Percentiles rank a stretch among this genome's conserved stretches.
Evolutionary conservation across 2,329 filamentous ascomycete species (phyloP).

Genomic region (Claviceps sorghi): DNA sequence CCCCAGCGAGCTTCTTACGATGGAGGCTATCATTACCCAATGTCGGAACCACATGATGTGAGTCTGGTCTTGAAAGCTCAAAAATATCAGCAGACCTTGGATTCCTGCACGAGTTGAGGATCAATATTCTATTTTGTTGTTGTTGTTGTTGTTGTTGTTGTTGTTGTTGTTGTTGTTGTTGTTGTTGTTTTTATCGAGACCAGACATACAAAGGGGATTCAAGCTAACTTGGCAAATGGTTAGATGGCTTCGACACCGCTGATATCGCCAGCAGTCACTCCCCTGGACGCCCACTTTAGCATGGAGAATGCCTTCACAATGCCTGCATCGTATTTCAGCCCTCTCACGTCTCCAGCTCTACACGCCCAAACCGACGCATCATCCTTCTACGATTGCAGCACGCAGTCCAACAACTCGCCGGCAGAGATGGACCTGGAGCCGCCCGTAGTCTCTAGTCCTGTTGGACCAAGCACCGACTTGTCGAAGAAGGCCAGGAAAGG

Average conservation of each 20-base stretch:
- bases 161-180: too few relatives aligned
- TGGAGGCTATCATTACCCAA: constrained; percentile 43
- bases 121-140: not conserved
- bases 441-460: constrained; percentile 17
- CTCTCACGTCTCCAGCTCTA: constrained; percentile 65
- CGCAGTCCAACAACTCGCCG: constrained; percentile 35
- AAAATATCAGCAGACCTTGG: not conserved
- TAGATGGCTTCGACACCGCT: constrained; percentile 67
- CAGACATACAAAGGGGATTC: not conserved
- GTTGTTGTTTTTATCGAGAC: too few relatives aligned
- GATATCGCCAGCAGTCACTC: constrained; percentile 72
- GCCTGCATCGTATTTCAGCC: constrained; percentile 65
- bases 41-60: constrained; percentile 57
- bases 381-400: constrained; percentile 31
- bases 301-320: constrained; percentile 45
- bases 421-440: constrained; percentile 42
- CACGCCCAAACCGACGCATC: constrained; percentile 51
- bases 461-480: constrained; percentile 29
- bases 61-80: constrained; percentile 14
- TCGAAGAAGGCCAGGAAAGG: constrained; percentile 39
- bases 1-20: constrained; percentile 49
- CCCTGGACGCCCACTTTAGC: constrained; percentile 56
- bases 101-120: not conserved
- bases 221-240: not conserved
- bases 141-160: too few relatives aligned